Base-by-base conservation (phyloP, 225 moss, liverwort and hornwort genomes). In the Polytrichum commune region DNA sequence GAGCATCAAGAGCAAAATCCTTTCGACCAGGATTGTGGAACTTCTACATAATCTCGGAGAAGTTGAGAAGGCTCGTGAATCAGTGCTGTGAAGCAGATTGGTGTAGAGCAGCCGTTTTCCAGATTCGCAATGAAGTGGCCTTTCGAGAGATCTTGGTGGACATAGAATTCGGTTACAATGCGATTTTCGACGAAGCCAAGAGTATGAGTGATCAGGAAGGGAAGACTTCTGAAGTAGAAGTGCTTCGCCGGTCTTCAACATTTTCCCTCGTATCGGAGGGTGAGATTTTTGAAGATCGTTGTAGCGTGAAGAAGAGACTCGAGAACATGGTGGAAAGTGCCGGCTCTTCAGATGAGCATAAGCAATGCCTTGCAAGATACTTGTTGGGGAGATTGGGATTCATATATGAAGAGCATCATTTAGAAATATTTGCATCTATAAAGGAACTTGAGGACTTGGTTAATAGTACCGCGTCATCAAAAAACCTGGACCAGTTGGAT, bases 41-140 rank as follows among this genome's bases (percentile, higher is more conserved):
- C 57, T 58, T 23, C 1, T 58, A 58, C n/a, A 20, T 19, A n/a
- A 5, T 58, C 19, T 23, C 23, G 6, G 57, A 58, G 57, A 58
- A 58, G 57, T 19, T 23, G 57, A 58, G 57, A 58, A 19, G 19
- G 20, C 57, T 19, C 8, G 23, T 58, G 6, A 58, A 20, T 58
- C 20, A 58, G 57, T 58, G 57, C 57, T n/a, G 0, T 2, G 23
- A n/a, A n/a, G 57, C 8, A 58, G 57, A 58, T n/a, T 58, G 9
- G 35, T 20, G 57, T 58, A 58, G 57, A 58, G 57, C 57, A 58
- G 6, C 57, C 20, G 2, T 58, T 19, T 58, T 58, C 23, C 57
- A 58, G 23, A 62, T 71, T 19, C 33, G 25, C 23, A 71, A 71
- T 62, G 60, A 71, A 26, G 71, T 33, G 60, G 71, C 60, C 25